Percentiles rank a stretch among this genome's conserved stretches.
phyloP scores from a whole-genome alignment of 2,329 filamentous ascomycete genomes.

The Microcyclospora pomicola region DNA sequence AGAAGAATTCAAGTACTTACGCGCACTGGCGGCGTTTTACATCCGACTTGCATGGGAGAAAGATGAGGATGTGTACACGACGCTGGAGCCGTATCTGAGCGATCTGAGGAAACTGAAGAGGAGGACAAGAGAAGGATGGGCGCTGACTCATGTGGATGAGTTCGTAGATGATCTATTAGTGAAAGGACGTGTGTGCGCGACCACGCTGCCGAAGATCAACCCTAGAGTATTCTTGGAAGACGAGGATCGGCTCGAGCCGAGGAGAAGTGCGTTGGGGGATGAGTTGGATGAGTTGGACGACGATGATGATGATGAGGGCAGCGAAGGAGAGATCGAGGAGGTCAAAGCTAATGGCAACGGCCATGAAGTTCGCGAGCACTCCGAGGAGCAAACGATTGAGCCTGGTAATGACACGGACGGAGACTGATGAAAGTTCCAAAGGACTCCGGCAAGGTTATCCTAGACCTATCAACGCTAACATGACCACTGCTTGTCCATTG shows the following conservation, averaged over 20 bases:
- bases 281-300: slow-evolving; percentile 56
- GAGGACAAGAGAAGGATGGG: slow-evolving; percentile 58
- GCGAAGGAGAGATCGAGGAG: slow-evolving; percentile 12
- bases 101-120: slow-evolving; percentile 75
- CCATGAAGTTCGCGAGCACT: too few relatives aligned
- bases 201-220: slow-evolving; percentile 84
- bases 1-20: slow-evolving; percentile 62
- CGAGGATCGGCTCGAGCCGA: slow-evolving; percentile 70
- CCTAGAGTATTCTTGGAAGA: slow-evolving; percentile 74
- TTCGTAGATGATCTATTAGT: slow-evolving; percentile 86
- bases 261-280: slow-evolving; percentile 70
- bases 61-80: slow-evolving; percentile 66
- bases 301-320: slow-evolving; percentile 34
- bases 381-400: too few relatives aligned
- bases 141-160: slow-evolving; percentile 70
- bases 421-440: too few relatives aligned
- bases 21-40: slow-evolving; percentile 83
- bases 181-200: slow-evolving; percentile 82
- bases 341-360: slow-evolving; percentile 2
- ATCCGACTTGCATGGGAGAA: slow-evolving; percentile 74
- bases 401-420: too few relatives aligned
- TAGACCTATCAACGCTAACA: too few relatives aligned
- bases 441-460: too few relatives aligned
- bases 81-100: slow-evolving; percentile 67
- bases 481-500: too few relatives aligned